Conservation (phyloP, 331 rosid genomes). For the Stylosanthes scabra region DNA sequence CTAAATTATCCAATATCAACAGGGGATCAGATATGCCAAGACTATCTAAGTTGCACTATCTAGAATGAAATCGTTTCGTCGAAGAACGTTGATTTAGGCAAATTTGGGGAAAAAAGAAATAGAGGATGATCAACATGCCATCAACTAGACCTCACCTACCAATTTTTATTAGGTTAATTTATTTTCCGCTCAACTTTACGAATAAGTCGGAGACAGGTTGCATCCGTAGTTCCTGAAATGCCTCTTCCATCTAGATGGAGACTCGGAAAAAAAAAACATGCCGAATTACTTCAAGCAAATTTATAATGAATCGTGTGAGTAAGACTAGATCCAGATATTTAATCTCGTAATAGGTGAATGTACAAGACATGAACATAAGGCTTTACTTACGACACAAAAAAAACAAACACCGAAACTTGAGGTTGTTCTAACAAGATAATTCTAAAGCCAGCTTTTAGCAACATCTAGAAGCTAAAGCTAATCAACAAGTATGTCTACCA, state of each 20-base stretch:
- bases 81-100: neutral
- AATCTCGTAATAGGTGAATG: too few species aligned
- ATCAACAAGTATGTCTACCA: neutral
- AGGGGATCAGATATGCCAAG: neutral
- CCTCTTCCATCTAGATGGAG: too few species aligned
- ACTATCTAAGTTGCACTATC: neutral
- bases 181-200: conserved; percentile 5
- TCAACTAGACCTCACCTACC: neutral
- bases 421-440: neutral
- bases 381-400: neutral
- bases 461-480: neutral
- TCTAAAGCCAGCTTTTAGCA: neutral
- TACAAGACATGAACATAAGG: too few species aligned
- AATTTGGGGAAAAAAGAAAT: neutral
- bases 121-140: neutral
- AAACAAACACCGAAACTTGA: neutral
- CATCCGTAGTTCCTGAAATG: too few species aligned
- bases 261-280: neutral
- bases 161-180: neutral
- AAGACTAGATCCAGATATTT: conserved; percentile 2
- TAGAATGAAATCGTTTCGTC: neutral
- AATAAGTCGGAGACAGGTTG: neutral
- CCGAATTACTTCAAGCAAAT: neutral
- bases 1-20: conserved; percentile 19
- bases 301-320: neutral